Evolutionary conservation across 768 basidiomycete species (phyloP), one percentile per base, ranked within the genome.

Genomic region (Melanogaster broomeanus): DNA sequence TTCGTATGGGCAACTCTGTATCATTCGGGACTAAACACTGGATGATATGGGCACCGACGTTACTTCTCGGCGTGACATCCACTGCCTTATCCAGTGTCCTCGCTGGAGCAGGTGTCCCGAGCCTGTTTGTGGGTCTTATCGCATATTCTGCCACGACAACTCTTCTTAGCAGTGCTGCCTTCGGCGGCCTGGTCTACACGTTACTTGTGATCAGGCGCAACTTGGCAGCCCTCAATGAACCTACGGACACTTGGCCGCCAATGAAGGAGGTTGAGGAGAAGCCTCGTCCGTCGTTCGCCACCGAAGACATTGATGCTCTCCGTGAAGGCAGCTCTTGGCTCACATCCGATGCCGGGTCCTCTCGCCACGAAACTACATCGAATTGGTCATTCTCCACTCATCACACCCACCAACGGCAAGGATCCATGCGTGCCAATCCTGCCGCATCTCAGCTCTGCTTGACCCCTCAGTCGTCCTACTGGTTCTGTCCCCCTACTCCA

Each of bases 281-380:
- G 55, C 76, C 79, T 16, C 71, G 84, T 25, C 81, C 81, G 0
- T 85, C 85, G 0, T 87, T 88, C 60, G 77, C 77, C 16, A 84
- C 84, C 0, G 86, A 88, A 58, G 88, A 90, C 46, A 74, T 90
- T 43, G 84, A 89, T 53, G 85, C 74, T 18, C 75, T 90, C 45
- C 82, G 83, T 19, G 88, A 90, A 57, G 87, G 87, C 45, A 82
- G 81, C 43, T 88, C 88, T n/a, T 90, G 88, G 87, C 81, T 90
- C 53, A 87, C 88, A 1, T 89, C 88, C 42, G 77, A 79, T 38
- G 74, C 81, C 6, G 75, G 75, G 56, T 74, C 74, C 16, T 77
- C 79, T 48, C 75, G 75, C 39, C 75, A 75, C 24, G 77, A 79
- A 39, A 87, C 86, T 1, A 65, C 81, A 24, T 89, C 87, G 8